Conservation (phyloP, 352 stramenopile species). For the Phytopythium cucurbitacearum region DNA sequence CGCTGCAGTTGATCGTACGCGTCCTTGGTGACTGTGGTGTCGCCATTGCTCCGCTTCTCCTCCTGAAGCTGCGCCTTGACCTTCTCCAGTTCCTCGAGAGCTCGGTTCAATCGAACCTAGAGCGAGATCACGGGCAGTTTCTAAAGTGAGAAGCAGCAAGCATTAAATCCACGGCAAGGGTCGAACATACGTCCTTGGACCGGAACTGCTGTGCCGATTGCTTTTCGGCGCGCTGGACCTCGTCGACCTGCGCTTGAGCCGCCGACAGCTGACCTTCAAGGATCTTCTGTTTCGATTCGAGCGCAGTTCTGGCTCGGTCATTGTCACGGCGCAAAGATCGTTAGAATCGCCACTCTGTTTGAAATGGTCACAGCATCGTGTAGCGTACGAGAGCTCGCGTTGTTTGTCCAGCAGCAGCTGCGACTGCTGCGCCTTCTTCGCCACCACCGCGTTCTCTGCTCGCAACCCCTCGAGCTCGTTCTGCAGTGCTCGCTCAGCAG, state of each 20-base stretch:
- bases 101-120: constrained; percentile 69
- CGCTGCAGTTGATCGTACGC: constrained; percentile 58
- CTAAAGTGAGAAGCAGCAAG: too few species aligned
- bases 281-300: constrained; percentile 70
- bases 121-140: neutral
- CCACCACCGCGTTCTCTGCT: constrained; percentile 33
- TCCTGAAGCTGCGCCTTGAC: constrained; percentile 61
- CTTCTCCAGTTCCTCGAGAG: constrained; percentile 74
- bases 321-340: constrained; percentile 1
- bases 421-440: constrained; percentile 63
- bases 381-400: constrained; percentile 55
- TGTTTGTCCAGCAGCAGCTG: constrained; percentile 76
- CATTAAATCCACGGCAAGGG: neutral
- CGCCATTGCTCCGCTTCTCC: constrained; percentile 38
- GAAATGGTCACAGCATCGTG: neutral
- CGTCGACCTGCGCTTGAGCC: constrained; percentile 42
- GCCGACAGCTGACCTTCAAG: constrained; percentile 58
- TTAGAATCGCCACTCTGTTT: neutral
- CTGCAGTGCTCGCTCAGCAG: constrained; percentile 24
- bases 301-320: constrained; percentile 31
- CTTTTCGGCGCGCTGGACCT: constrained; percentile 57
- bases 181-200: constrained; percentile 53
- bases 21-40: constrained; percentile 40
- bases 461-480: constrained; percentile 43
- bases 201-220: constrained; percentile 61